Evolutionary conservation across 2,329 filamentous ascomycete genomes (phyloP).

Genomic region (Cordyceps militaris): DNA sequence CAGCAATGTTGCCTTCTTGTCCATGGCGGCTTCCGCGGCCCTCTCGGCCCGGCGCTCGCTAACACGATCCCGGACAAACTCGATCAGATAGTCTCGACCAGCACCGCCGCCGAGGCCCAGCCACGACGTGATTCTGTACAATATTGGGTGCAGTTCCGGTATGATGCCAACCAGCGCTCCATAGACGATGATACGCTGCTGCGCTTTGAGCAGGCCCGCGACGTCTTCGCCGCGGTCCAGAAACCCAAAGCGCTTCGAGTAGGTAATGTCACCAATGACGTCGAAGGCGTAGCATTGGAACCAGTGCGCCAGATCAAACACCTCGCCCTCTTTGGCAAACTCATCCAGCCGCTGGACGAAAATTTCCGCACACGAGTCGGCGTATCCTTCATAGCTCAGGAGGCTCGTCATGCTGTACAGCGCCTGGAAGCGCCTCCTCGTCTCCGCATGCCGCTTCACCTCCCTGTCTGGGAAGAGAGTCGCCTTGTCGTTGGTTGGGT

Average conservation of each 20-base stretch:
- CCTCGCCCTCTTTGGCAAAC: slow-evolving; percentile 22
- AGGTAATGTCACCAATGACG: slow-evolving; percentile 44
- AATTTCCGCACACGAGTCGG: slow-evolving; percentile 38
- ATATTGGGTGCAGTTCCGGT: slow-evolving; percentile 14
- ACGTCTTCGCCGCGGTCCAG: slow-evolving; percentile 40
- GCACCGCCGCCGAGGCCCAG: slow-evolving; percentile 17
- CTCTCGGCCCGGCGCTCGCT: slow-evolving; percentile 14
- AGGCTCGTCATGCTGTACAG: slow-evolving; percentile 42
- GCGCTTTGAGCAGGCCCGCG: slow-evolving; percentile 30
- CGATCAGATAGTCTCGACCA: slow-evolving; percentile 22
- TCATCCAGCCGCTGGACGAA: slow-evolving; percentile 32
- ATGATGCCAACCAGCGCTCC: slow-evolving; percentile 20
- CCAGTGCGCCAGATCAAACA: slow-evolving; percentile 31
- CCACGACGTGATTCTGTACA: slow-evolving; percentile 18
- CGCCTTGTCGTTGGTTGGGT: slow-evolving; percentile 18
- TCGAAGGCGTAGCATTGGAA: slow-evolving; percentile 44
- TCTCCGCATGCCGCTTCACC: slow-evolving; percentile 29
- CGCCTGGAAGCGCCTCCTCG: slow-evolving; percentile 34
- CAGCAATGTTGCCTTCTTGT: slow-evolving; percentile 9
- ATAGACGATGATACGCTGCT: slow-evolving; percentile 21
- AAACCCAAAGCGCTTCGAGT: slow-evolving; percentile 34
- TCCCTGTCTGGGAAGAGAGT: slow-evolving; percentile 28
- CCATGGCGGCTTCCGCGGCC: slow-evolving; percentile 3
- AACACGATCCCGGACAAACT: slow-evolving; percentile 25
- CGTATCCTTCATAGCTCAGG: slow-evolving; percentile 41